These are phyloP conservation scores for Xylaria digitata DNA, from an alignment of 2,329 filamentous ascomycete species.

Conservation along the genomic window DNA sequence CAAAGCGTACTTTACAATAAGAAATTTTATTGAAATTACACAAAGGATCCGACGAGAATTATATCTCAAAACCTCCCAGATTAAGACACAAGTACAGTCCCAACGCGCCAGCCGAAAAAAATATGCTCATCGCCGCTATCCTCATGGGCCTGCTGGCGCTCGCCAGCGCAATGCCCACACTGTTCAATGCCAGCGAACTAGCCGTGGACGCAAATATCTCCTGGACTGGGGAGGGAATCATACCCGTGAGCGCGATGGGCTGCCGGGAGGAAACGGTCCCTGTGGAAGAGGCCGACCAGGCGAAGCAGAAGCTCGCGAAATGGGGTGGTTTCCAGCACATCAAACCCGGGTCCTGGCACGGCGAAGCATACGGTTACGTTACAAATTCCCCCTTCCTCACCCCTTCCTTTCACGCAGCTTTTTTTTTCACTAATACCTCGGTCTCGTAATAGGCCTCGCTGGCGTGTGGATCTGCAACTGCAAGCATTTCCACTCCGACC, in stretches of 20 bases:
- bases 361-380: slow-evolving; percentile 1
- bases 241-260: slow-evolving; percentile 15
- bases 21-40: not conserved
- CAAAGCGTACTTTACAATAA: not conserved
- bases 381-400: not conserved
- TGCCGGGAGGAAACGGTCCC: slow-evolving; percentile 4
- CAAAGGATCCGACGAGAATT: not conserved
- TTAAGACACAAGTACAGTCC: not conserved
- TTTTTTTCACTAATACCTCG: not conserved
- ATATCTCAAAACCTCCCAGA: not conserved
- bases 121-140: not conserved
- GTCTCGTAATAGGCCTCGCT: not conserved
- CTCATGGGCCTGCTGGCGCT: not conserved
- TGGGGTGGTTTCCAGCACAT: slow-evolving; percentile 7
- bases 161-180: not conserved
- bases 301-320: not conserved
- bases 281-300: not conserved
- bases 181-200: not conserved
- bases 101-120: not conserved
- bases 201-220: not conserved
- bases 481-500: slow-evolving; percentile 21
- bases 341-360: not conserved
- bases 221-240: not conserved
- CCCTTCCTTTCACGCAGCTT: not conserved
- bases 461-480: slow-evolving; percentile 35